phyloP scores from a whole-genome alignment of 2,329 filamentous ascomycete species.

The Gaeumannomyces sp. region DNA sequence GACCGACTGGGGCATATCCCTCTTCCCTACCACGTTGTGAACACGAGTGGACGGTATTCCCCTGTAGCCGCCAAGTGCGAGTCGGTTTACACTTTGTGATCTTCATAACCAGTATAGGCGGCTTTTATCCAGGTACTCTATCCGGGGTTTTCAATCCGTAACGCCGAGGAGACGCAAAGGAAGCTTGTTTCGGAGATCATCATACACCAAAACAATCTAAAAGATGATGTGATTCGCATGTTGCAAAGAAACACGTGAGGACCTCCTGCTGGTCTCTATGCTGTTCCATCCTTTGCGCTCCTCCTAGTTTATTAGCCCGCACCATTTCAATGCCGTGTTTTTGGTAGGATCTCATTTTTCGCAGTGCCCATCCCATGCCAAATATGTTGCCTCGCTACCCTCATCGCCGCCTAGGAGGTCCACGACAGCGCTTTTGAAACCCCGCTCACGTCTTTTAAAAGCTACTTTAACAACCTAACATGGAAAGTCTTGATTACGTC shows the following conservation, averaged over 20 bases:
- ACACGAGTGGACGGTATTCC: not conserved
- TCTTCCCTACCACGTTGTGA: not conserved
- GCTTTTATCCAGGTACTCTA: not conserved
- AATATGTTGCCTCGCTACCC: not conserved
- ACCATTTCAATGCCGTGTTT: not conserved
- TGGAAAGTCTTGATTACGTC: conserved; percentile 2
- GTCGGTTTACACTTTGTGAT: not conserved
- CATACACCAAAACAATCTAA: conserved; percentile 1
- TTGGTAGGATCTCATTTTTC: not conserved
- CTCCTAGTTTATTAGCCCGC: not conserved
- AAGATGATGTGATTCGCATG: not conserved
- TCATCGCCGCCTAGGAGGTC: not conserved
- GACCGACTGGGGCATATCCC: not conserved
- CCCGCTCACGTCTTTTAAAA: not conserved
- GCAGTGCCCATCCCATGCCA: not conserved
- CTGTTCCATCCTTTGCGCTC: not conserved
- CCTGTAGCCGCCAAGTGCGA: not conserved
- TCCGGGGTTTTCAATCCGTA: not conserved
- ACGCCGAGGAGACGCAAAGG: not conserved
- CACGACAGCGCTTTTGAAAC: not conserved
- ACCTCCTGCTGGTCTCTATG: no score
- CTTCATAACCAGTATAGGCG: not conserved
- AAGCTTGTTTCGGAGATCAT: not conserved
- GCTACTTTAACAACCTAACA: not conserved
- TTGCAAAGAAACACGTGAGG: not conserved